phyloP scores from a whole-genome alignment of 1,139 yeast species.

The Sugiyamaella castrensis region DNA sequence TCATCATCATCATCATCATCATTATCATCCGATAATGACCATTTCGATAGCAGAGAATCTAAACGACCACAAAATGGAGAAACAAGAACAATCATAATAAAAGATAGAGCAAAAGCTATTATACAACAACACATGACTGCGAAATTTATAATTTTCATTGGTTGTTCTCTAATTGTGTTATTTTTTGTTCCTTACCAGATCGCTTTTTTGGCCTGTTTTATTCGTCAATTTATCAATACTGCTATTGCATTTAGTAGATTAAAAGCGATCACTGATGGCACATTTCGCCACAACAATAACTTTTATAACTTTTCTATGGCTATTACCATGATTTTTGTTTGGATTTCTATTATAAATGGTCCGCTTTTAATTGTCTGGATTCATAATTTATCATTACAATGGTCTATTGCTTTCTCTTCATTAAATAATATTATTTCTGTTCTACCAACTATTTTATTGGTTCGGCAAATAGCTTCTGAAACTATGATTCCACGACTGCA shows the following conservation, averaged over 20 bases:
- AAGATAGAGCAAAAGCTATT: too few species aligned
- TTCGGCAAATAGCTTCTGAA: slow-evolving; percentile 23
- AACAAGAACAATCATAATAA: too few species aligned
- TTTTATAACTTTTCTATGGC: slow-evolving; percentile 22
- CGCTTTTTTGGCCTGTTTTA: slow-evolving; percentile 40
- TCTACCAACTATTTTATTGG: slow-evolving; percentile 31
- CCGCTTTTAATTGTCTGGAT: slow-evolving; percentile 40
- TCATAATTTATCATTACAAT: slow-evolving; percentile 33
- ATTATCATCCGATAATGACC: too few species aligned
- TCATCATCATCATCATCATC: too few species aligned
- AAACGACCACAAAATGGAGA: too few species aligned
- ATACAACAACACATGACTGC: too few species aligned
- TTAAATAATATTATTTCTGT: slow-evolving; percentile 33
- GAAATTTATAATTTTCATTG: too few species aligned
- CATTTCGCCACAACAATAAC: slow-evolving; percentile 11
- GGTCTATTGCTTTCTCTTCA: slow-evolving; percentile 35
- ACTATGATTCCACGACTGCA: slow-evolving; percentile 23
- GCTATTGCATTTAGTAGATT: slow-evolving; percentile 2
- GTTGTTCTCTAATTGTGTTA: slow-evolving; percentile 9
- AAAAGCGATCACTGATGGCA: background rate
- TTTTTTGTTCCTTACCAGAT: slow-evolving; percentile 35
- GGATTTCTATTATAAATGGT: slow-evolving; percentile 36
- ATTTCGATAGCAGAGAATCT: too few species aligned
- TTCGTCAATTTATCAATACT: slow-evolving; percentile 31
- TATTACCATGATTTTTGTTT: slow-evolving; percentile 31